Evolutionary conservation across 495 filamentous ascomycete genomes (phyloP).

Genomic region (Penicillium flavigenum): DNA sequence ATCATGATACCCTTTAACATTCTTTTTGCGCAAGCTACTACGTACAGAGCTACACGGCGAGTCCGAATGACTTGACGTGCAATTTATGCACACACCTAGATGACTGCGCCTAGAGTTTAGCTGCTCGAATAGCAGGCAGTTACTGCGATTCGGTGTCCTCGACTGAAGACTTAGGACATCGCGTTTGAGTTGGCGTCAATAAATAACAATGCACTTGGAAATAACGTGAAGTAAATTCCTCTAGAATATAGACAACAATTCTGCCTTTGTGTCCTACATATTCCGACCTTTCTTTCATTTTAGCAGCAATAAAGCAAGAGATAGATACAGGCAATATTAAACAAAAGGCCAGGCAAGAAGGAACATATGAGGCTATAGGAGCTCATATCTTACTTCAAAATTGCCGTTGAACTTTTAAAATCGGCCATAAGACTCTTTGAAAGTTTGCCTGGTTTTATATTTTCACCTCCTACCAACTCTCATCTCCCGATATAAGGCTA

Average conservation of each 20-base stretch:
- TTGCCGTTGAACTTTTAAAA: background rate
- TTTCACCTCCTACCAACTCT: background rate
- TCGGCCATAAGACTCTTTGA: background rate
- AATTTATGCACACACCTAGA: background rate
- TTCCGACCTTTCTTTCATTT: background rate
- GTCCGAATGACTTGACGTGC: background rate
- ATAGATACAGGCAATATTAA: background rate
- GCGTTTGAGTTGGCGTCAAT: background rate
- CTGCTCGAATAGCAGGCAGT: background rate
- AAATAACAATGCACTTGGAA: background rate
- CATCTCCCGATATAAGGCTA: background rate
- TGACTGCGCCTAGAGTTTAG: background rate
- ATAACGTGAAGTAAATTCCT: background rate
- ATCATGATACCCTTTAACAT: conserved; percentile 27
- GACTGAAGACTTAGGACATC: background rate
- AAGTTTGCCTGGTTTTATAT: background rate
- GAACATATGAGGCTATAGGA: background rate
- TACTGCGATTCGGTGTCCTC: background rate
- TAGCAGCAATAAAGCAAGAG: background rate
- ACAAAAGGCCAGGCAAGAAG: background rate
- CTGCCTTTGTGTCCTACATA: background rate
- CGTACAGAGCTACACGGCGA: background rate
- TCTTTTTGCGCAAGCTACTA: background rate
- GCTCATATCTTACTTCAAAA: background rate
- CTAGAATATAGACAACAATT: background rate